phyloP scores from a whole-genome alignment of 106 monocot genomes.

The Amphibolis antarctica region DNA sequence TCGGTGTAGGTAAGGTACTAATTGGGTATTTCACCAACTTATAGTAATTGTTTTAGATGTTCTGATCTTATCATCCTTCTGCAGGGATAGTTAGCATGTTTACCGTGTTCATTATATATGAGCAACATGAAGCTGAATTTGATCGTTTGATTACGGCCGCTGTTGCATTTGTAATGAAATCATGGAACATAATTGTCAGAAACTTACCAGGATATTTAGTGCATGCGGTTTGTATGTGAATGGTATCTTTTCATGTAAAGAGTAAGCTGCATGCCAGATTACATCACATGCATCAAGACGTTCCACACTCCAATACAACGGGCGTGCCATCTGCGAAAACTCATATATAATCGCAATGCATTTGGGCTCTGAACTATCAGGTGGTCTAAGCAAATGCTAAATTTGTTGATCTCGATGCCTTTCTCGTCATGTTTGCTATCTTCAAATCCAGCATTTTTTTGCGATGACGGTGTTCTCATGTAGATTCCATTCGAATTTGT shows the following conservation, averaged over 20 bases:
- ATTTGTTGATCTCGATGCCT: too few relatives aligned
- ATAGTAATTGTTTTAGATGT: not conserved
- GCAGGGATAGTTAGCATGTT: slow-evolving; percentile 60
- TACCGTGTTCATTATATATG: slow-evolving; percentile 69
- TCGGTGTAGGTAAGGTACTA: slow-evolving; percentile 36
- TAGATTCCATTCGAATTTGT: too few relatives aligned
- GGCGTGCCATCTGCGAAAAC: too few relatives aligned
- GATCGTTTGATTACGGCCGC: slow-evolving; percentile 25
- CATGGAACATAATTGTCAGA: slow-evolving; percentile 10
- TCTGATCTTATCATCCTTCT: not conserved
- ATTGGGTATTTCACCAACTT: not conserved
- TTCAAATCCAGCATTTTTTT: too few relatives aligned
- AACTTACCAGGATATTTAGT: not conserved
- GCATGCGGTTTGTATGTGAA: not conserved
- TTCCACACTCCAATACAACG: too few relatives aligned
- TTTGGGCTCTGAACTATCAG: too few relatives aligned
- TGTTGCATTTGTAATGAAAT: slow-evolving; percentile 13
- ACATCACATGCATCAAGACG: too few relatives aligned
- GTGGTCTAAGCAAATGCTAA: too few relatives aligned
- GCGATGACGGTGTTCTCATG: too few relatives aligned
- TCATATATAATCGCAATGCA: too few relatives aligned
- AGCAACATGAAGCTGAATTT: slow-evolving; percentile 69
- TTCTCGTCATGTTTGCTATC: too few relatives aligned
- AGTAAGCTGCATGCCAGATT: not conserved
- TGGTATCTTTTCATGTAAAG: too few relatives aligned